phyloP scores from a whole-genome alignment of 768 basidiomycete species.

The Leccinum broughii region DNA sequence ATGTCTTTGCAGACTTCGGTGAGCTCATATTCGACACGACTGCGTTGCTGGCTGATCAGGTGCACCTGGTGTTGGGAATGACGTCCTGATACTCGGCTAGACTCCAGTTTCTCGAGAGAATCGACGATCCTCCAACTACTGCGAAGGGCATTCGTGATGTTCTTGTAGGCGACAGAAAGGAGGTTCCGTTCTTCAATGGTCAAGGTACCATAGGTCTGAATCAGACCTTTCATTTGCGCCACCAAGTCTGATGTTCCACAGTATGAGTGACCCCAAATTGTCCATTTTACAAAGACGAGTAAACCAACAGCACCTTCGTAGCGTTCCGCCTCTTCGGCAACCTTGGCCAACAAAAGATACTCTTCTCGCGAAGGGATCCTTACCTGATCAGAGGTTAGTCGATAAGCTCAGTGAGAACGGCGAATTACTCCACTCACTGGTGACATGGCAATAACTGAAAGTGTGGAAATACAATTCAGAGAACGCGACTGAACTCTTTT shows the following conservation, averaged over 20 bases:
- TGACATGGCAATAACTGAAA: conserved; percentile 23
- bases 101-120: conserved; percentile 65
- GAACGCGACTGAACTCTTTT: conserved; percentile 24
- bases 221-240: conserved; percentile 73
- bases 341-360: conserved; percentile 66
- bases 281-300: background rate
- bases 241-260: conserved; percentile 61
- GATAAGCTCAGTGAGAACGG: conserved; percentile 1
- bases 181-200: conserved; percentile 87
- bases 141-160: conserved; percentile 79
- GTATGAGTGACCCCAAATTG: conserved; percentile 11
- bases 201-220: conserved; percentile 65
- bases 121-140: conserved; percentile 85
- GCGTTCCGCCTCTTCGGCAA: conserved; percentile 86
- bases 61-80: conserved; percentile 46
- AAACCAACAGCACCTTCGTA: conserved; percentile 64
- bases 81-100: conserved; percentile 32
- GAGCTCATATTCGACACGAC: conserved; percentile 76
- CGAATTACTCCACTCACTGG: conserved; percentile 26
- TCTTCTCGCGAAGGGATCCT: conserved; percentile 40
- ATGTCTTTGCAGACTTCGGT: conserved; percentile 79
- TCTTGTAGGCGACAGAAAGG: conserved; percentile 89
- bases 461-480: conserved; percentile 10
- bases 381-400: conserved; percentile 21
- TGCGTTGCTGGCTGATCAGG: conserved; percentile 71